These are phyloP conservation scores for Paecilomyces sp. DNA, from an alignment of 2,329 filamentous ascomycete genomes.

Conservation along the genomic window DNA sequence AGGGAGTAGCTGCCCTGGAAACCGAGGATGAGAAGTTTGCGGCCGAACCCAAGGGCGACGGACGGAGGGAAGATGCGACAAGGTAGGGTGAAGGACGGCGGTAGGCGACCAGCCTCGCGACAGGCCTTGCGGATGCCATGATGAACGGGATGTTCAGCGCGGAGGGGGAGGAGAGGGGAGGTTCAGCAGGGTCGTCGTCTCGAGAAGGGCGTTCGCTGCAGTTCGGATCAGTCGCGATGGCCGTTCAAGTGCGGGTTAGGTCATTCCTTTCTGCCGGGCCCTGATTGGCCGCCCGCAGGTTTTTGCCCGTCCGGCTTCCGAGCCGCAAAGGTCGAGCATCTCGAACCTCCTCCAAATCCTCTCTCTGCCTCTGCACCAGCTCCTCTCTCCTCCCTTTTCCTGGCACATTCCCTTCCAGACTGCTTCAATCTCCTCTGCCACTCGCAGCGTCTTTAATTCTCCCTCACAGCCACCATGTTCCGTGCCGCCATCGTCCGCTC, in stretches of 20 bases:
- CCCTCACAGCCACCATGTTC: constrained; percentile 61
- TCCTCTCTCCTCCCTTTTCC: constrained; percentile 2
- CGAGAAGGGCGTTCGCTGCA: constrained; percentile 12
- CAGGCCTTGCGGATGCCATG: constrained; percentile 40
- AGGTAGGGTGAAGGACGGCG: constrained; percentile 25
- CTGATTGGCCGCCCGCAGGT: constrained; percentile 33
- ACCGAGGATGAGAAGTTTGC: constrained; percentile 59
- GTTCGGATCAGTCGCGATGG: constrained; percentile 7
- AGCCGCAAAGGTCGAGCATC: constrained; percentile 17
- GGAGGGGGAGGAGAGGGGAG: constrained; percentile 9
- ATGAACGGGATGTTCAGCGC: constrained; percentile 9
- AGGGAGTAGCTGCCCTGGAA: constrained; percentile 56
- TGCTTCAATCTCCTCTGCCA: constrained; percentile 3
- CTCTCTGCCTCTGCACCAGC: constrained; percentile 10
- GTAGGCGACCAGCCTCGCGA: constrained; percentile 37
- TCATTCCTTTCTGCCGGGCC: constrained; percentile 30
- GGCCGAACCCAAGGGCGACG: constrained; percentile 36
- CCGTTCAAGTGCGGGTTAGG: constrained; percentile 26
- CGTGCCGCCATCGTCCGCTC: constrained; percentile 78
- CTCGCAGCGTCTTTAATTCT: constrained; percentile 5
- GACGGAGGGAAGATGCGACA: constrained; percentile 24
- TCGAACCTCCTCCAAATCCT: constrained; percentile 10
- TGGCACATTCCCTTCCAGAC: constrained; percentile 2
- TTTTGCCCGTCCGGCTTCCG: constrained; percentile 23
- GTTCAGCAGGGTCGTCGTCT: constrained; percentile 3